Evolutionary conservation across 2,329 filamentous ascomycete species (phyloP).

Genomic region (Aaosphaeria arxii): DNA sequence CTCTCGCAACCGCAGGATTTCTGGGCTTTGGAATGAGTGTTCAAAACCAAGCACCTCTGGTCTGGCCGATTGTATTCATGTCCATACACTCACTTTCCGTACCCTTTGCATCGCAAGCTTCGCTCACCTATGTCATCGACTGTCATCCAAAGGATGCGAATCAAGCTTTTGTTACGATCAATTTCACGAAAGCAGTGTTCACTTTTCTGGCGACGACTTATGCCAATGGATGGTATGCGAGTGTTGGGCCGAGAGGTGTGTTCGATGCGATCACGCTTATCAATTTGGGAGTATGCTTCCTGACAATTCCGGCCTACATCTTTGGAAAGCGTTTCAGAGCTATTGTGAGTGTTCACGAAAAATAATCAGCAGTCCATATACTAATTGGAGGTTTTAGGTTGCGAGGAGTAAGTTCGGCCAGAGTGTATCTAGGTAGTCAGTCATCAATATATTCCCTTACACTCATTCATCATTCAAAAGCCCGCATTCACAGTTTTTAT

Average conservation of each 20-base stretch:
- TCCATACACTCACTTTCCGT: conserved; percentile 36
- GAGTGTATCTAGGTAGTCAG: conserved; percentile 1
- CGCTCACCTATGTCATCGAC: conserved; percentile 42
- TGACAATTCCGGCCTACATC: conserved; percentile 66
- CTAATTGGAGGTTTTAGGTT: conserved; percentile 1
- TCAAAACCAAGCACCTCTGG: conserved; percentile 21
- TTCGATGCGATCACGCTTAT: conserved; percentile 72
- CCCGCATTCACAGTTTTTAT: no score
- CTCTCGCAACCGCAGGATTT: conserved; percentile 37
- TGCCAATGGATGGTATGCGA: conserved; percentile 71
- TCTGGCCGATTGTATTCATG: conserved; percentile 33
- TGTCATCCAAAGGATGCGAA: conserved; percentile 40
- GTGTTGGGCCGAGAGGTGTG: conserved; percentile 55
- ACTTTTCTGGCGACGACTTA: conserved; percentile 67
- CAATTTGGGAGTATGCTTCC: conserved; percentile 69
- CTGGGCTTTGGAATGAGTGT: conserved; percentile 41
- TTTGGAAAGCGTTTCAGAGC: conserved; percentile 9
- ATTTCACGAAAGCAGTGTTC: conserved; percentile 40
- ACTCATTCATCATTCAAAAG: no score
- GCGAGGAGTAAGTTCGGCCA: conserved; percentile 5
- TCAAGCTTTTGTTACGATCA: conserved; percentile 43
- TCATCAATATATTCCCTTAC: no score
- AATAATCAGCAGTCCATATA: background rate
- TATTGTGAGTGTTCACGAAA: conserved; percentile 1
- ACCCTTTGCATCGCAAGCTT: conserved; percentile 37